Evolutionary conservation across 768 basidiomycete genomes (phyloP), one percentile per base, ranked within the genome.

Genomic region (Royoungia palumana): DNA sequence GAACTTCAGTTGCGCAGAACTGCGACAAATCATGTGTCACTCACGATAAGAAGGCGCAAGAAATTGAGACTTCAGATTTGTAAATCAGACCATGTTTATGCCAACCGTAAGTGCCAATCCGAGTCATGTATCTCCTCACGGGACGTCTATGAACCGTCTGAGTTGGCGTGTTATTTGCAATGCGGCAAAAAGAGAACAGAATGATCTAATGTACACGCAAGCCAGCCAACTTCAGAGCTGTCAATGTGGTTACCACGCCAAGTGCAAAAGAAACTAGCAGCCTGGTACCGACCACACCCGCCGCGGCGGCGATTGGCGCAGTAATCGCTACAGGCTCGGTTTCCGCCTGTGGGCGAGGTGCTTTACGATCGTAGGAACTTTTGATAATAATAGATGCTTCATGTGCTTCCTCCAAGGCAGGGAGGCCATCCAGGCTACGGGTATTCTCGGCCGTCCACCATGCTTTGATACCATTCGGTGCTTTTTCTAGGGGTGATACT

Each of bases 401-500:
- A 44, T 60, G 65, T 11, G 73, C 77, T 5, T 50, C 38, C 6
- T 53, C 37, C 34, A 85, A 55, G 0, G 70, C 82, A 0, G 80
- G 76, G 7, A 85, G 70, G 9, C 82, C 82, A 52, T 85, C 82
- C 17, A 83, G 56, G 48, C 81, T 83, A 30, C 55, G 61, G 7
- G 65, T 32, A 54, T 87, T 87, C 42, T 72, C 68, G 8, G 58
- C 59, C 17, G 58, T 59, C 82, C 83, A 85, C 69, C 81, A 85
- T 3, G 70, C 60, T 56, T 73, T 77, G 56, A 85, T 70, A 2
- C 81, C 82, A 4, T 72, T 69, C 5, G 46, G 28, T 21, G 71
- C 35, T 67, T 61, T 49, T 55, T 56, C 34, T 52, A 43, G 44
- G 19, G 53, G 57, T 10, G 44, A 11, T 12, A 55, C 47, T 36